Evolutionary conservation across 768 basidiomycete genomes (phyloP), one percentile per base, ranked within the genome.

Genomic region (Xerocomellus intermedius): DNA sequence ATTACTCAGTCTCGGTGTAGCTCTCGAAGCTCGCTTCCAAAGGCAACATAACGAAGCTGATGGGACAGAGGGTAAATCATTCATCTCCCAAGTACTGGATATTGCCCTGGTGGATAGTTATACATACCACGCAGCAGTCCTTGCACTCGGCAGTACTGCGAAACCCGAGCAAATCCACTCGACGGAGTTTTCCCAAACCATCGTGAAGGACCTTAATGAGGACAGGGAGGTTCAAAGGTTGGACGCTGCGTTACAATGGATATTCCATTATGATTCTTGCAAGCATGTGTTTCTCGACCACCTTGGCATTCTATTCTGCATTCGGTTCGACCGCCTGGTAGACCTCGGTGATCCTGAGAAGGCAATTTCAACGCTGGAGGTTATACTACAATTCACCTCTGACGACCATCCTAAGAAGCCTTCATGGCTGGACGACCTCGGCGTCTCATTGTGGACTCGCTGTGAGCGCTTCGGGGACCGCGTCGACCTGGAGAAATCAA

Each of bases 21-120:
- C 57, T 12, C 44, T 64, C 12, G 10, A 17, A 14, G 37, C 45
- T 6, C 54, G 63, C 13, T 63, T 56, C 39, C 39, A 50, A 17
- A 45, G 48, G 26, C 43, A 26, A 26, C 52, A 24, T 0, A 2
- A 50, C 16, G 30, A 36, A 19, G 55, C 26, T 14, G 61, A 63
- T 28, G 35, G 50, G 17, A 32, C 56, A 5, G 53, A 61, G 26
- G 65, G 56, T 1, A 33, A 22, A 28, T 13, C 39, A 7, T 19
- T 53, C 5, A 33, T 52, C 8, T 22, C 28, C 9, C 32, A 32
- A 8, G 41, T 48, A 5, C 7, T 42, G 45, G 33, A 48, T 9
- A 21, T 33, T 2, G 26, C 28, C 8, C 17, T 21, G 0, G n/a
- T 32, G 8, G 39, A 48, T n/a, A 52, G 42, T 24, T 38, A 44